Conservation (phyloP, 441 rosid genomes). For the Syzygium syzygioides region DNA sequence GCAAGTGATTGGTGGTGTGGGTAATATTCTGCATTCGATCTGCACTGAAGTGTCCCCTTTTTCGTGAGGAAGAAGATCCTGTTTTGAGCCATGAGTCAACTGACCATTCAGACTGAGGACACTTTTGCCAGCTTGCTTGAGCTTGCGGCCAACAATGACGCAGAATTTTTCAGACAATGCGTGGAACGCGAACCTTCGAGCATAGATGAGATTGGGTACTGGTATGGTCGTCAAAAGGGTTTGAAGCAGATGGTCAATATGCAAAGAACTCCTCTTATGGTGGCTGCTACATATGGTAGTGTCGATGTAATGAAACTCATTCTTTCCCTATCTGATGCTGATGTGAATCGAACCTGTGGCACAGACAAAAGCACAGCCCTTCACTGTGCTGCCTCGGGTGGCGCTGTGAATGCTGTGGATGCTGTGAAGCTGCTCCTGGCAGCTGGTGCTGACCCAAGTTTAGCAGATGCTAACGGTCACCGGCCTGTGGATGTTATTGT, state of each 20-base stretch:
- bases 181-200: constrained; percentile 49
- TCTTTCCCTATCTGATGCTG: constrained; percentile 48
- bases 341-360: constrained; percentile 52
- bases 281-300: constrained; percentile 71
- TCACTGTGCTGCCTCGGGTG: constrained; percentile 81
- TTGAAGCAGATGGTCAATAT: constrained; percentile 60
- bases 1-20: neutral
- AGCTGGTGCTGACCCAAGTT: constrained; percentile 54
- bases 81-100: constrained; percentile 47
- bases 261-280: constrained; percentile 67
- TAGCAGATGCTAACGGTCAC: constrained; percentile 44
- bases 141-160: constrained; percentile 65
- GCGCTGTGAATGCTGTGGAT: constrained; percentile 52
- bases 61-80: constrained; percentile 1
- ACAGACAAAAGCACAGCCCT: constrained; percentile 53
- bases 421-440: constrained; percentile 55
- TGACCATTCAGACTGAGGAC: constrained; percentile 58
- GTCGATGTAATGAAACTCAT: constrained; percentile 53
- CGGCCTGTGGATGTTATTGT: constrained; percentile 58
- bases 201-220: constrained; percentile 52
- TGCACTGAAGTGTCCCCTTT: neutral
- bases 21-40: neutral
- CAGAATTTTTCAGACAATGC: constrained; percentile 38
- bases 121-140: constrained; percentile 63
- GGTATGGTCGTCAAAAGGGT: constrained; percentile 72